These are phyloP conservation scores for Eustoma russellianum DNA, from an alignment of 257 asterid genomes.

Conservation along the genomic window DNA sequence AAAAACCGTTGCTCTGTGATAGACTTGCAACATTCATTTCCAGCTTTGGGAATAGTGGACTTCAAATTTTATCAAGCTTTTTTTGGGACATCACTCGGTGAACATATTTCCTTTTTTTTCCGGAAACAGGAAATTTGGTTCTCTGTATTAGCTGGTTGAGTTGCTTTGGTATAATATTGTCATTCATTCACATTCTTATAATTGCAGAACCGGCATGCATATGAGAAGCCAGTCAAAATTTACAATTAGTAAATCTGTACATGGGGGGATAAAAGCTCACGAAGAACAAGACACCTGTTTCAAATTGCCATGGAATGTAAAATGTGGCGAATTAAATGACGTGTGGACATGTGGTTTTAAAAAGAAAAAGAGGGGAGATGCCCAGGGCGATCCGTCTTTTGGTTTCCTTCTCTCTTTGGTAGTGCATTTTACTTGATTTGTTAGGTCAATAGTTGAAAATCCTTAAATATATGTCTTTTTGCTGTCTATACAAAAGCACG, in stretches of 20 bases:
- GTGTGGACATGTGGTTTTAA: no score
- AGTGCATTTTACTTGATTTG: not conserved
- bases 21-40: no score
- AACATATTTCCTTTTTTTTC: no score
- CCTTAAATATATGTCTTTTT: not conserved
- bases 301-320: no score
- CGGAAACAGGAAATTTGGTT: not conserved
- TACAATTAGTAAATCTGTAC: conserved; percentile 33
- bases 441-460: no score
- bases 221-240: conserved; percentile 65
- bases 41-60: no score
- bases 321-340: no score
- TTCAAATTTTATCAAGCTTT: no score
- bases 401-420: not conserved
- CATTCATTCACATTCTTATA: conserved; percentile 1
- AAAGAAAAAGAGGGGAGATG: no score
- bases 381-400: not conserved
- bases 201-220: conserved; percentile 62
- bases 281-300: no score
- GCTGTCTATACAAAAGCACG: conserved; percentile 10
- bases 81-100: no score
- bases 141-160: not conserved
- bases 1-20: not conserved
- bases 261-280: no score
- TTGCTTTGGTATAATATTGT: not conserved